Base-by-base conservation (phyloP, 805 yeast genomes). In the Debaryomyces tyrocola region DNA sequence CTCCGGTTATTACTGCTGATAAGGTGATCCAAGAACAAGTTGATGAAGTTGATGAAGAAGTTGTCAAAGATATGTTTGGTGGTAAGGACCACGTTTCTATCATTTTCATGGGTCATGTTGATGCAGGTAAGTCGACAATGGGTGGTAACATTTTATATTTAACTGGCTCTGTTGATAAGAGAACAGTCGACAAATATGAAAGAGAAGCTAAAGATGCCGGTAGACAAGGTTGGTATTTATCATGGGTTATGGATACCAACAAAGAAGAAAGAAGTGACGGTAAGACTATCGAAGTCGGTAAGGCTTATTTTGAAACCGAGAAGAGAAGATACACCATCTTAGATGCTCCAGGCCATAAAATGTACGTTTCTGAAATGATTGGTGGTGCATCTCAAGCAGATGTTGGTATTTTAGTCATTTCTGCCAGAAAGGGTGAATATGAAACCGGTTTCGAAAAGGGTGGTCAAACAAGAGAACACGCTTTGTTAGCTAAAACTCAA, bases 311-410 rank as follows among this genome's bases (percentile, higher is more conserved):
- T 60, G 99, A 94, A 77, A 94, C 99, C 49, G 98, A 91, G 27
- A 90, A 89, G 76, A 87, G 99, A 76, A 85, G 98, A 71, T 94
- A 94, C 77, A 92, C 99, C 37, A 90, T 94, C 57, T 82, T 94
- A 67, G 99, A 94, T 70, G 99, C 99, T 7, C 99, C 99, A 55
- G 99, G 99, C 43, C 99, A 94, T 78, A 94, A 94, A 76, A 87
- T 94, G 90, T 94, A 94, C 66, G 97, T 94, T 53, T 90, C 97
- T 46, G 96, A 90, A 70, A 94, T 94, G 99, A 94, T 94, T 77
- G 98, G 98, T 61, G 99, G 99, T 70, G 99, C 99, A 15, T 91
- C 98, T 39, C 99, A 94, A 76, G 99, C 99, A 31, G 99, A 94
- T 74, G 94, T 92, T 48, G 99, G 99, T 74, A 83, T 94, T 55